A percentile compares a stretch with the other conserved stretches of the same genome.
These are phyloP conservation scores for Pythium phragmitis DNA, from an alignment of 352 stramenopile genomes.

Conservation along the genomic window DNA sequence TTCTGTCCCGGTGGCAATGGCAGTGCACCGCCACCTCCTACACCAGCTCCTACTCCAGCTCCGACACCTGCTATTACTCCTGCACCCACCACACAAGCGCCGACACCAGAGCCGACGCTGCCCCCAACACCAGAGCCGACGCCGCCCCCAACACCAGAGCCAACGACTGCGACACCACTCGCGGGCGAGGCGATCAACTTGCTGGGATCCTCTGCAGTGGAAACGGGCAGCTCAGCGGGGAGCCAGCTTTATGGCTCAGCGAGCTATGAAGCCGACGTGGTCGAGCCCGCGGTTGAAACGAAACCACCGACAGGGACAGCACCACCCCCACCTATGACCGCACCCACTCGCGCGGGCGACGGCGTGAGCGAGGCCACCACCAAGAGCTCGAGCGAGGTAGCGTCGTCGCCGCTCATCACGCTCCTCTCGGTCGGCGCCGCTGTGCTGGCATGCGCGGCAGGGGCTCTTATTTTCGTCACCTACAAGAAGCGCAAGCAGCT, in stretches of 20 bases:
- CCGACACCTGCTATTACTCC: slow-evolving; percentile 3
- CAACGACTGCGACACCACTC: not conserved
- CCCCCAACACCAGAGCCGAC: slow-evolving; percentile 1
- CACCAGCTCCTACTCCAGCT: slow-evolving; percentile 1
- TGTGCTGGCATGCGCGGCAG: slow-evolving; percentile 11
- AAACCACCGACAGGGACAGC: not conserved
- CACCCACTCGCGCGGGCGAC: not conserved
- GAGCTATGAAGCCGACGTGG: not conserved
- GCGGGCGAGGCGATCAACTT: not conserved
- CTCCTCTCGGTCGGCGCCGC: slow-evolving; percentile 17
- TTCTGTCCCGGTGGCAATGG: slow-evolving; percentile 44
- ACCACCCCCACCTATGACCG: not conserved
- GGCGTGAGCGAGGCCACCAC: slow-evolving; percentile 9
- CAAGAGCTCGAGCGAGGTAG: not conserved
- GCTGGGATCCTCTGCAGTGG: not conserved
- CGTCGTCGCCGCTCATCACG: slow-evolving; percentile 11
- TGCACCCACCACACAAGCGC: not conserved
- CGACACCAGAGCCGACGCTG: not conserved
- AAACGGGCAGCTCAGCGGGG: not conserved
- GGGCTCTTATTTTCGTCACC: slow-evolving; percentile 15
- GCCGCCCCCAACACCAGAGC: not conserved
- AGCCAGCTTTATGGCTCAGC: not conserved
- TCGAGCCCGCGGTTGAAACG: not conserved
- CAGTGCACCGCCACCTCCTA: slow-evolving; percentile 13
- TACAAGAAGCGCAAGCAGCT: slow-evolving; percentile 24